Percentiles rank a stretch among this genome's conserved stretches.
Evolutionary conservation across 2,329 filamentous ascomycete genomes (phyloP).

Genomic region (Penicillium sp.): DNA sequence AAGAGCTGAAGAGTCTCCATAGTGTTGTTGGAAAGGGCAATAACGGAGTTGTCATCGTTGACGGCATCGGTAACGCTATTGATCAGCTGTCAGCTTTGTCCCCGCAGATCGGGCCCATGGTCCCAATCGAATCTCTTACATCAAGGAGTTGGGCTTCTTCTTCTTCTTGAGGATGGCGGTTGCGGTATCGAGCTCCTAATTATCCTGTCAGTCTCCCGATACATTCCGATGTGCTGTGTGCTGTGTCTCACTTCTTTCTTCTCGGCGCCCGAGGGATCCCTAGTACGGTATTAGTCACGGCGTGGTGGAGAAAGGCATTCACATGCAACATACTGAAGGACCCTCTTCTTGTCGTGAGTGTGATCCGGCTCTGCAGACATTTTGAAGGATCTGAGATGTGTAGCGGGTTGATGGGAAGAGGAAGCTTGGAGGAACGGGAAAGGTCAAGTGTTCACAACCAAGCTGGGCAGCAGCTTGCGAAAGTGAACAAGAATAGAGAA

Average conservation of each 20-base stretch:
- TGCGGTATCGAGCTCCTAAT: slow-evolving; percentile 80
- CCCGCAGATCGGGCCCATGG: slow-evolving; percentile 1
- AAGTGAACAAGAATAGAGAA: slow-evolving; percentile 12
- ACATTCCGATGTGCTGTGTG: slow-evolving; percentile 9
- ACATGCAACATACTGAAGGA: slow-evolving; percentile 64
- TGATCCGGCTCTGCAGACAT: slow-evolving; percentile 70
- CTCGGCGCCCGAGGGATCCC: slow-evolving; percentile 86
- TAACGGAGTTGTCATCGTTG: slow-evolving; percentile 99
- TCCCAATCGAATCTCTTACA: slow-evolving; percentile 59
- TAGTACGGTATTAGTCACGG: slow-evolving; percentile 37
- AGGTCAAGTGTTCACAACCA: slow-evolving; percentile 22
- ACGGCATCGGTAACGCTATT: slow-evolving; percentile 91
- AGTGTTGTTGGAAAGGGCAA: slow-evolving; percentile 95
- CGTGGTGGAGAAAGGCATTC: background rate
- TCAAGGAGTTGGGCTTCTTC: slow-evolving; percentile 99
- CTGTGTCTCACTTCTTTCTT: slow-evolving; percentile 67
- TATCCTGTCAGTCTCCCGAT: background rate
- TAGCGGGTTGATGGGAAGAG: slow-evolving; percentile 22
- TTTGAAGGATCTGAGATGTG: slow-evolving; percentile 42
- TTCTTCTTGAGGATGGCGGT: slow-evolving; percentile 99
- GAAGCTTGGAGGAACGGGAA: slow-evolving; percentile 26
- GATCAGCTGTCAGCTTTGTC: slow-evolving; percentile 23
- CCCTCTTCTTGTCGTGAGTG: slow-evolving; percentile 72
- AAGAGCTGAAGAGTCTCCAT: slow-evolving; percentile 99
- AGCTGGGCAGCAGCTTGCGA: slow-evolving; percentile 19